Base-by-base conservation (phyloP, 306 rosid species). In the Rosa lucieae region DNA sequence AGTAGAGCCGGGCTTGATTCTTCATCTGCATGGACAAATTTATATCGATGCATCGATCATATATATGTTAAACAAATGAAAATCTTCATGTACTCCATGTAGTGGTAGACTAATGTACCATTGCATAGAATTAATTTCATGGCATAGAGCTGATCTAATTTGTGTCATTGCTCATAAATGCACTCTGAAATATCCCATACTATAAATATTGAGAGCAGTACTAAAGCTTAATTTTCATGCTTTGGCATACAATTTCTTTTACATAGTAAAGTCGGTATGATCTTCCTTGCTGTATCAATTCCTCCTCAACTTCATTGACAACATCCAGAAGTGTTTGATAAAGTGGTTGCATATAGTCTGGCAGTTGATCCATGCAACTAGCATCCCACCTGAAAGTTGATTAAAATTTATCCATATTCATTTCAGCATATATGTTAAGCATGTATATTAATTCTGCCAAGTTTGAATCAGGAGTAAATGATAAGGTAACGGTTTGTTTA, bases 311-410 rank as follows among this genome's bases (percentile, higher is more conserved):
- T 49, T 74, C 79, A 37, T 67, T 55, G 37, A 21, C 6, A 29
- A 37, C n/a, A n/a, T 75, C 47, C 55, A 81, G 9, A 9, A 81
- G 26, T 46, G 67, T 6, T 40, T 5, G 61, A 70, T 58, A 76
- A 21, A 18, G 56, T 4, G 26, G 40, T 70, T 81, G 59, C 84
- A 70, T 48, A 13, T 69, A 81, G 13, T 74, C 23, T 43, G 84
- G 77, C 52, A 81, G 80, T 18, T 32, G 3, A 74, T 74, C 43
- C 59, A 51, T 52, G 75, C 42, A 49, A 53, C 52, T 80, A 2
- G 67, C 55, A 65, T 74, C 56, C 83, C 78, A 79, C 67, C 78
- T 79, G 44, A 63, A 47, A 21, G 20, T 39, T 0, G 3, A 18
- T 8, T 37, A 13, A 13, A 32, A 23, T 65, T n/a, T 15, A 52